Percentiles rank a stretch among this genome's conserved stretches.
Evolutionary conservation across 1,284 basidiomycete species (phyloP).

Genomic region (Singerocomus rubriflavus): DNA sequence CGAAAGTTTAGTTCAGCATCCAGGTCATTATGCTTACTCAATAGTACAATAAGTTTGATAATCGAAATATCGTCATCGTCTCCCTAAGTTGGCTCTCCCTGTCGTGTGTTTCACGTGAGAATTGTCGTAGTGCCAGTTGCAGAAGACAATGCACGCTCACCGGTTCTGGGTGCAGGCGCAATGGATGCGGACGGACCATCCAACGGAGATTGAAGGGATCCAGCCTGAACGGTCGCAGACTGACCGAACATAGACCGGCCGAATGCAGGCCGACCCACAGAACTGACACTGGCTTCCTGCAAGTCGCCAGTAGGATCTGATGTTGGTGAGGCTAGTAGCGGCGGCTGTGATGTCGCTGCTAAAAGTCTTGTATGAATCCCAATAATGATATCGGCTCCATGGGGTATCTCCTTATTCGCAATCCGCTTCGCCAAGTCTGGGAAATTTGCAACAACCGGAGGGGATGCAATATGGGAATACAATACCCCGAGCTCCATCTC

Average conservation of each 20-base stretch:
- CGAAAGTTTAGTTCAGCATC: no score
- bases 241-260: no score
- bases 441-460: slow-evolving; percentile 13
- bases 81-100: background rate
- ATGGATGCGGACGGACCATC: no score
- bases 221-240: no score
- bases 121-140: background rate
- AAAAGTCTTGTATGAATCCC: slow-evolving; percentile 25
- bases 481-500: slow-evolving; percentile 29
- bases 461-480: slow-evolving; percentile 20
- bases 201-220: no score
- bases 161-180: no score
- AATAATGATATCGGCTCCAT: slow-evolving; percentile 23
- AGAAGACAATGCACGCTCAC: background rate
- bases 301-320: no score
- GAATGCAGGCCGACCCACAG: no score
- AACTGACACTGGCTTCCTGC: no score
- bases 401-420: slow-evolving; percentile 22
- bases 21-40: background rate
- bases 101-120: background rate
- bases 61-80: background rate
- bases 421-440: slow-evolving; percentile 15
- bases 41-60: background rate
- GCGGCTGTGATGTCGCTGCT: background rate
- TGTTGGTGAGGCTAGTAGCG: no score